Evolutionary conservation across 352 stramenopile genomes (phyloP), one percentile per base, ranked within the genome.

Genomic region (Phytophthora foliorum): DNA sequence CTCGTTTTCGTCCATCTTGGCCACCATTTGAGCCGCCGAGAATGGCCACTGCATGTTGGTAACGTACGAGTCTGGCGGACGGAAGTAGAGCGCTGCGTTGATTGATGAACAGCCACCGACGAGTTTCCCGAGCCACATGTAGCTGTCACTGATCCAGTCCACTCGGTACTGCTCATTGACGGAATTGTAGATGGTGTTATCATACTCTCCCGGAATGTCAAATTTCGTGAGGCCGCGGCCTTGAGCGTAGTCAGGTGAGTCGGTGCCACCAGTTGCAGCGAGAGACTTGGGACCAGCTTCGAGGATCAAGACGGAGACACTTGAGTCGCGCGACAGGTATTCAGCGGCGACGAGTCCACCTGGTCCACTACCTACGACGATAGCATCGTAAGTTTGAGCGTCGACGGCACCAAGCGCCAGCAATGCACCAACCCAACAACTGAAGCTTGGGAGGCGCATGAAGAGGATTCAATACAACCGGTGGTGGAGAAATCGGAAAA

Each of bases 11-110:
- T 81, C 72, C 59, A 90, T 87, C 67, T 86, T 87, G 14, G 53
- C 22, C 25, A 90, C 83, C 63, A 95, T 93, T 34, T 91, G 79
- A 10, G 63, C 49, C 6, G 88, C 52, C 25, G 82, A 71, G 49
- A 89, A 83, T 0, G 83, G 83, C 83, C 83, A 91, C 34, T 71
- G 64, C 13, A 68, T 69, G 25, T 74, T 72, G 34, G 61, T 71
- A 6, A 82, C 72, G 71, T 82, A 91, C 7, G 69, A 61, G 48
- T 91, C 75, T 0, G 83, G 71, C 1, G 81, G 78, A 25, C 87
- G 82, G 54, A 96, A 88, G 75, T 94, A 95, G 6, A 97, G 78
- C 66, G 91, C 89, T 16, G 72, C 88, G 62, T 97, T 97, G 67
- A 96, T 89, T 14, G 81, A 89, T 21, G 81, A 93, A 45, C 80